Conservation (phyloP, 257 asterid genomes). For the Echium plantagineum region DNA sequence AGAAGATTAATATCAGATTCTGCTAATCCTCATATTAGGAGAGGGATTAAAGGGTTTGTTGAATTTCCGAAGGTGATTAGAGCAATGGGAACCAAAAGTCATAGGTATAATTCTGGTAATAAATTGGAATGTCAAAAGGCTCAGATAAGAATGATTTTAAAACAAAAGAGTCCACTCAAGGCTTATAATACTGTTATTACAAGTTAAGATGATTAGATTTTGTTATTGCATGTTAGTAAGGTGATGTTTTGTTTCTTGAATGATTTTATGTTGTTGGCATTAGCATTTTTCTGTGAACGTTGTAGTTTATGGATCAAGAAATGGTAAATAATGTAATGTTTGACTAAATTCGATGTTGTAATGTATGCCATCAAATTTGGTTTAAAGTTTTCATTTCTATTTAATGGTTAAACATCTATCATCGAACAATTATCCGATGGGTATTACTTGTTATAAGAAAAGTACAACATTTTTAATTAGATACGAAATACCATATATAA, state of each 20-base stretch:
- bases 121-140: slow-evolving; percentile 79
- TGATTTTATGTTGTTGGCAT: background rate
- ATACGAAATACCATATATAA: too few relatives aligned
- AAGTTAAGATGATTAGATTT: slow-evolving; percentile 13
- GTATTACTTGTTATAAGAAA: too few relatives aligned
- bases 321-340: too few relatives aligned
- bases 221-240: background rate
- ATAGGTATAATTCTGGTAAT: slow-evolving; percentile 38
- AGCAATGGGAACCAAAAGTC: slow-evolving; percentile 58
- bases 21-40: slow-evolving; percentile 62
- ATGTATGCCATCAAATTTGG: too few relatives aligned
- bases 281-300: too few relatives aligned
- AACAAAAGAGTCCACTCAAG: slow-evolving; percentile 39
- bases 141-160: slow-evolving; percentile 52
- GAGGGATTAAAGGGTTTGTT: slow-evolving; percentile 88
- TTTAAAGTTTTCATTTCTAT: too few relatives aligned
- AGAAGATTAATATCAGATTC: too few relatives aligned
- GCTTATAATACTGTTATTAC: slow-evolving; percentile 29
- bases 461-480: too few relatives aligned
- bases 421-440: too few relatives aligned
- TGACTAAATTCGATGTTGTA: too few relatives aligned
- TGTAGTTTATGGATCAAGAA: too few relatives aligned
- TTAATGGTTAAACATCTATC: too few relatives aligned
- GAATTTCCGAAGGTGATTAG: slow-evolving; percentile 71
- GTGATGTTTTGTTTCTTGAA: background rate